Percentiles rank a stretch among this genome's conserved stretches.
phyloP scores from a whole-genome alignment of 139 green algal genomes.

The Chlorella sp. region DNA sequence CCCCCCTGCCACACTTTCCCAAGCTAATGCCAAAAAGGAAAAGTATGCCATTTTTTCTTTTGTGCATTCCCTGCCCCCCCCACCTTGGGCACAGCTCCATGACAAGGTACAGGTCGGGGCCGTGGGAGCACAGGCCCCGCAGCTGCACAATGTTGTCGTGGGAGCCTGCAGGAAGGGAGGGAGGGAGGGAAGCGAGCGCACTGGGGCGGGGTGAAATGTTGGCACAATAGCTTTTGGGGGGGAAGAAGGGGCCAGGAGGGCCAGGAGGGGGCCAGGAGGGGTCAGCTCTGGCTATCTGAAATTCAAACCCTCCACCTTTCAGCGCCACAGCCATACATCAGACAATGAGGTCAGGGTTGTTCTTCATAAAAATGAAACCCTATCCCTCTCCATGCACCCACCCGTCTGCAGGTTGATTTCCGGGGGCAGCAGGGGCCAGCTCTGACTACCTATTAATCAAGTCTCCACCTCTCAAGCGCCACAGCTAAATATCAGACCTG shows the following conservation, averaged over 20 bases:
- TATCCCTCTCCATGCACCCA: no score
- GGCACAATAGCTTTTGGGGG: background rate
- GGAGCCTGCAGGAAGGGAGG: conserved; percentile 18
- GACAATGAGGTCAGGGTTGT: no score
- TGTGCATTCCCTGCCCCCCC: no score
- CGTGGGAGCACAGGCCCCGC: conserved; percentile 48
- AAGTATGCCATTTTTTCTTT: no score
- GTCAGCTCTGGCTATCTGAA: background rate
- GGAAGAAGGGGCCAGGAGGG: background rate
- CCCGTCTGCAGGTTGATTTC: no score
- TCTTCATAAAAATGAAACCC: no score
- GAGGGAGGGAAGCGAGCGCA: background rate
- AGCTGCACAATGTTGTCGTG: conserved; percentile 66
- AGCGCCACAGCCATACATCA: no score
- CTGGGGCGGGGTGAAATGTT: background rate
- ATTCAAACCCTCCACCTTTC: background rate
- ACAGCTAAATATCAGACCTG: no score
- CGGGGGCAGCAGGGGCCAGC: no score
- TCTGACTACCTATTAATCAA: no score
- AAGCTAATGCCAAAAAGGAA: no score
- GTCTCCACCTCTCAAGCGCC: background rate
- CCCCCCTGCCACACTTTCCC: no score
- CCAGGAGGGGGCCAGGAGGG: background rate
- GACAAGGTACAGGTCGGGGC: conserved; percentile 48
- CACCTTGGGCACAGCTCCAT: conserved; percentile 60